Percentiles rank a stretch among this genome's conserved stretches.
These are phyloP conservation scores for Datisca glomerata DNA, from an alignment of 306 rosid species.

Conservation along the genomic window DNA sequence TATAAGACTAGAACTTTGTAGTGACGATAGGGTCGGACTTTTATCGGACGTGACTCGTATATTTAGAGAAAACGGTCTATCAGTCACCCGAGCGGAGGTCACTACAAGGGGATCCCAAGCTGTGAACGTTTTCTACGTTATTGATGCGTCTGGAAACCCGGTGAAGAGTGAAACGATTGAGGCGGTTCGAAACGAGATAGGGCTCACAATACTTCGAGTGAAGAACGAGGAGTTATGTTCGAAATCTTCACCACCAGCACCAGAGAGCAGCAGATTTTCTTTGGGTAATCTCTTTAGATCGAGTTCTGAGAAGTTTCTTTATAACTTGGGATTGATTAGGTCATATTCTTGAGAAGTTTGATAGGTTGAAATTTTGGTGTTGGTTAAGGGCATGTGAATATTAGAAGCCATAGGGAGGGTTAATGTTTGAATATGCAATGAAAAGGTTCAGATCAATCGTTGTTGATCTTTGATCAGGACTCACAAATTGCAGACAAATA, in stretches of 20 bases:
- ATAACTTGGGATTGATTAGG: conserved; percentile 77
- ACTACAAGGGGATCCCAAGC: conserved; percentile 74
- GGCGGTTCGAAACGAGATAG: conserved; percentile 82
- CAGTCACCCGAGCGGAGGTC: conserved; percentile 85
- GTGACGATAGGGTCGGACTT: conserved; percentile 84
- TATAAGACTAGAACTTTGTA: conserved; percentile 68
- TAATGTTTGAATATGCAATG: too few species aligned
- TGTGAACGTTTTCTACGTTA: conserved; percentile 76
- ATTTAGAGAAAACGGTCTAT: conserved; percentile 88
- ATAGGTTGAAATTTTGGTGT: conserved; percentile 4
- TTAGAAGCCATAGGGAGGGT: conserved; percentile 29
- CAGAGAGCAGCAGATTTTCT: conserved; percentile 52
- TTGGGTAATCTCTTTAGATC: conserved; percentile 58
- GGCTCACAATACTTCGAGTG: conserved; percentile 48
- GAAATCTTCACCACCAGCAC: conserved; percentile 42
- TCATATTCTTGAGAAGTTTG: conserved; percentile 43
- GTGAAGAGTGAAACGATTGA: conserved; percentile 80
- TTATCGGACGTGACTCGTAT: conserved; percentile 92
- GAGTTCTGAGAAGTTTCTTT: conserved; percentile 81
- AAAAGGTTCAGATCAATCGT: conserved; percentile 18
- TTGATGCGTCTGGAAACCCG: conserved; percentile 62
- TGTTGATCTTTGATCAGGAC: conserved; percentile 24
- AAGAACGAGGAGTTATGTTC: conserved; percentile 41
- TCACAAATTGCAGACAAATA: too few species aligned
- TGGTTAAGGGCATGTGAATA: conserved; percentile 15